Conservation (phyloP, 768 basidiomycete genomes). For the Termitomyces heimii region DNA sequence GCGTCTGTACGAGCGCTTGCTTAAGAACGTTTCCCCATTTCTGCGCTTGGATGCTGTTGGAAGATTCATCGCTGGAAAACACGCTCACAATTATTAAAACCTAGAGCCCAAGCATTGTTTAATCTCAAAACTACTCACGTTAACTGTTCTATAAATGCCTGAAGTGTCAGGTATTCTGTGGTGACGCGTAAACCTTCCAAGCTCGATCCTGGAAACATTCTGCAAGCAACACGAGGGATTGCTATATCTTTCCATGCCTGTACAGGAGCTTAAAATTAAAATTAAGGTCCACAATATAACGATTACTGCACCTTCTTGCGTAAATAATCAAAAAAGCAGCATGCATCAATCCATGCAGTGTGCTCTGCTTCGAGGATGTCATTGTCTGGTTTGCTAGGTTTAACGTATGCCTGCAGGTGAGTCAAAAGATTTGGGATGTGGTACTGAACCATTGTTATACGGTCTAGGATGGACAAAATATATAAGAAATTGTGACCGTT, state of each 20-base stretch:
- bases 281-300: no score
- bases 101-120: no score
- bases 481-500: no score
- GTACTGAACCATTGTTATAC: background rate
- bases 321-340: background rate
- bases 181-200: background rate
- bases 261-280: background rate
- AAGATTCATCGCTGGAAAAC: constrained; percentile 4
- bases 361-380: constrained; percentile 4
- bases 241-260: constrained; percentile 6
- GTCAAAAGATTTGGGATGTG: background rate
- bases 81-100: background rate
- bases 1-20: constrained; percentile 1
- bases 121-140: constrained; percentile 2
- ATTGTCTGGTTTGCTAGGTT: constrained; percentile 2
- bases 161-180: constrained; percentile 5
- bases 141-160: constrained; percentile 1
- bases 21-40: background rate
- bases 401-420: background rate
- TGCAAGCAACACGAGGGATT: constrained; percentile 3
- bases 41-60: constrained; percentile 2
- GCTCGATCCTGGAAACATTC: constrained; percentile 3
- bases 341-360: constrained; percentile 5
- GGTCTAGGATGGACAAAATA: no score
- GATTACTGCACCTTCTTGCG: constrained; percentile 3